A percentile compares a stretch with the other conserved stretches of the same genome.
Evolutionary conservation across 495 filamentous ascomycete genomes (phyloP).

Genomic region (Aspergillus affinis): DNA sequence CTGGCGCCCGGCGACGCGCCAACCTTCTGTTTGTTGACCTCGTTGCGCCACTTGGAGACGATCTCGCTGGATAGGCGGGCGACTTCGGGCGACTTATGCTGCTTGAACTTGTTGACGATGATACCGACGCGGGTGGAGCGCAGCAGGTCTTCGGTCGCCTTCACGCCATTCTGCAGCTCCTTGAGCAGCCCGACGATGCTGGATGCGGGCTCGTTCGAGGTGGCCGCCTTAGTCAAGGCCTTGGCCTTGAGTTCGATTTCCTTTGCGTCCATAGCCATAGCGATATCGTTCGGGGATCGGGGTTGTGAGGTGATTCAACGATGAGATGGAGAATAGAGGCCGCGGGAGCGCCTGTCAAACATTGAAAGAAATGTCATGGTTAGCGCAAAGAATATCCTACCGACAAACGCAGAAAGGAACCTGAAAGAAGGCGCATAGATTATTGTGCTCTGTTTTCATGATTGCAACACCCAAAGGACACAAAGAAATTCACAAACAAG

Average conservation of each 20-base stretch:
- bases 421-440: background rate
- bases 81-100: constrained; percentile 73
- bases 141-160: constrained; percentile 80
- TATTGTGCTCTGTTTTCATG: background rate
- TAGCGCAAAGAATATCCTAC: background rate
- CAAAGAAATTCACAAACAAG: background rate
- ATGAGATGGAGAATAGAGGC: background rate
- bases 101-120: constrained; percentile 78
- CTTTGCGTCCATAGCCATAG: constrained; percentile 69
- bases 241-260: constrained; percentile 72
- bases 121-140: constrained; percentile 89
- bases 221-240: constrained; percentile 73
- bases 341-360: constrained; percentile 1
- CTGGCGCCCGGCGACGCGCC: constrained; percentile 49
- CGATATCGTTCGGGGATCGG: constrained; percentile 2
- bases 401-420: background rate
- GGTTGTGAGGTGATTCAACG: background rate
- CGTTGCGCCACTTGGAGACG: constrained; percentile 81
- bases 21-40: constrained; percentile 70
- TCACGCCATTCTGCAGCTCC: constrained; percentile 71
- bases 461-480: background rate
- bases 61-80: constrained; percentile 73
- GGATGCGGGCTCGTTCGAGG: constrained; percentile 61
- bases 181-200: constrained; percentile 69
- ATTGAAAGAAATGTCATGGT: background rate